These are phyloP conservation scores for Starmera caribaea DNA, from an alignment of 805 yeast species.

Conservation along the genomic window DNA sequence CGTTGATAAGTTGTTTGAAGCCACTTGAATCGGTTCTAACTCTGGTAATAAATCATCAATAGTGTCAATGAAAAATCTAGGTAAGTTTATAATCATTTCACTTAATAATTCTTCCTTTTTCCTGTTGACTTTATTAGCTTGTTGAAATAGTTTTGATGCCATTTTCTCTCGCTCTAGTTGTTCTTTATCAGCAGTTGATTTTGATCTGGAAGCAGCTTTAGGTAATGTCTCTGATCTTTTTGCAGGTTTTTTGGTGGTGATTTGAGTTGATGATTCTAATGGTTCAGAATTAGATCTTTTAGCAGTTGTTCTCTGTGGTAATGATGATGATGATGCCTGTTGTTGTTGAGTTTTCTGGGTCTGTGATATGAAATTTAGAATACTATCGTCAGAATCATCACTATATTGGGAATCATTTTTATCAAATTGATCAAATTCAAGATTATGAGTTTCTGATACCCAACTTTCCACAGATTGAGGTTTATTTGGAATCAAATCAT, in stretches of 20 bases:
- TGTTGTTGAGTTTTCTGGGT: neutral
- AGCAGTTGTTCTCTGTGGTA: neutral
- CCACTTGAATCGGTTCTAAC: conserved; percentile 16
- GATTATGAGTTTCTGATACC: no score
- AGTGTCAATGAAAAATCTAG: conserved; percentile 19
- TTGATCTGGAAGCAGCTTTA: no score
- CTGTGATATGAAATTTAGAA: no score
- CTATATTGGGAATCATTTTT: no score
- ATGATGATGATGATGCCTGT: no score
- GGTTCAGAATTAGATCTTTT: no score
- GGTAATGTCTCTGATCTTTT: neutral
- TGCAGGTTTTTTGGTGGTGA: neutral
- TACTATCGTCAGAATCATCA: no score
- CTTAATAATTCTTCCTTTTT: conserved; percentile 39
- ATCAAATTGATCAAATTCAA: no score
- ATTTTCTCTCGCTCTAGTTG: conserved; percentile 5
- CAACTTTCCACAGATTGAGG: no score
- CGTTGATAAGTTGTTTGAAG: neutral
- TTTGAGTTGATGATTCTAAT: neutral
- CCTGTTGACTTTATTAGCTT: conserved; percentile 29
- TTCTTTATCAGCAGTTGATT: conserved; percentile 3
- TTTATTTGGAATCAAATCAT: no score
- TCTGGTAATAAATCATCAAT: conserved; percentile 18
- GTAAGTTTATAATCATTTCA: conserved; percentile 39
- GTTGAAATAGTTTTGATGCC: conserved; percentile 14